These are phyloP conservation scores for Cryphonectria nitschkei DNA, from an alignment of 2,329 filamentous ascomycete species.

Conservation along the genomic window DNA sequence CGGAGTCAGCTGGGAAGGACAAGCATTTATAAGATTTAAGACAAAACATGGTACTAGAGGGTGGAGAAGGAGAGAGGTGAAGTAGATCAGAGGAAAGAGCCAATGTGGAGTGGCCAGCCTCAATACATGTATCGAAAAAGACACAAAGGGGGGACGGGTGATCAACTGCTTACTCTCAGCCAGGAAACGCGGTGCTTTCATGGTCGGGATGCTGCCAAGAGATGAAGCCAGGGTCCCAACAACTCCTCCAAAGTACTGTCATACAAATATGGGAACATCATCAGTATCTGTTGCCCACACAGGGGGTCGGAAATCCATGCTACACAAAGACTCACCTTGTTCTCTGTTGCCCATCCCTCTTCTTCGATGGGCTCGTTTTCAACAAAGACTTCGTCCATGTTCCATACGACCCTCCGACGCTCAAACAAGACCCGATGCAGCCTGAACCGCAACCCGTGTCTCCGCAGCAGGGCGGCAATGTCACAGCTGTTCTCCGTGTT, in stretches of 20 bases:
- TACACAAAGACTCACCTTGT: constrained; percentile 12
- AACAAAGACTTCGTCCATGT: not conserved
- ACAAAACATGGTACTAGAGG: too few relatives aligned
- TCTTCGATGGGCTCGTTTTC: constrained; percentile 2
- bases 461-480: not conserved
- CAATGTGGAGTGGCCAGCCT: not conserved
- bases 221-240: not conserved
- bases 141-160: not conserved
- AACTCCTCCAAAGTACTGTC: constrained; percentile 10
- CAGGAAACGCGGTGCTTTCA: not conserved
- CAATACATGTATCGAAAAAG: too few relatives aligned
- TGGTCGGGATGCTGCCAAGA: not conserved
- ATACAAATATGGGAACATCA: not conserved
- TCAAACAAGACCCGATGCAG: not conserved
- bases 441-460: constrained; percentile 10
- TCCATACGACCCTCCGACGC: not conserved
- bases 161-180: constrained; percentile 1
- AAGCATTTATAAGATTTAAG: not conserved
- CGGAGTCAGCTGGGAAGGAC: not conserved
- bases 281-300: not conserved
- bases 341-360: constrained; percentile 26
- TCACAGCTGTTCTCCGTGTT: not conserved
- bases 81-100: too few relatives aligned
- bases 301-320: not conserved
- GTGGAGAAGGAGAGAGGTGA: too few relatives aligned